Percentiles rank a stretch among this genome's conserved stretches.
These are phyloP conservation scores for Penicillium cataractarum DNA, from an alignment of 495 filamentous ascomycete species.

Conservation along the genomic window DNA sequence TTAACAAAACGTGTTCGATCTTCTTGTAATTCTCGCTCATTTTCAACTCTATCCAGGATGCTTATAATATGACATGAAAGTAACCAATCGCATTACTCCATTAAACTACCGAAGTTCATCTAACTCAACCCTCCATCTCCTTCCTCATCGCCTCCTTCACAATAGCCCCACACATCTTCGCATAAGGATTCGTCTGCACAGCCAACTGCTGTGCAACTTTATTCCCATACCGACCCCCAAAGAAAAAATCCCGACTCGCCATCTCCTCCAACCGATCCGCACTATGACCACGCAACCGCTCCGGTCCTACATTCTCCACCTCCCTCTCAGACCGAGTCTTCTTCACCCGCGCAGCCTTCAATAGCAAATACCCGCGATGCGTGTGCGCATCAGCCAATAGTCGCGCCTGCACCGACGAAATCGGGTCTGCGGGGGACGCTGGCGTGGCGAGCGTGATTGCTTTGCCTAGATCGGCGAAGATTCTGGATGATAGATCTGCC, in stretches of 20 bases:
- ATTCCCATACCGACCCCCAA: slow-evolving; percentile 78
- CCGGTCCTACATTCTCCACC: slow-evolving; percentile 23
- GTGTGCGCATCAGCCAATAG: slow-evolving; percentile 73
- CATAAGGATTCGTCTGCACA: slow-evolving; percentile 82
- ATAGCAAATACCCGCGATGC: slow-evolving; percentile 73
- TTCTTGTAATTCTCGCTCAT: too few relatives aligned
- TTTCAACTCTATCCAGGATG: neutral
- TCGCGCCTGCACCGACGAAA: slow-evolving; percentile 63
- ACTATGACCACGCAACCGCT: slow-evolving; percentile 44
- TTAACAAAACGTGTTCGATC: neutral
- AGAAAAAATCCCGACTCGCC: slow-evolving; percentile 72
- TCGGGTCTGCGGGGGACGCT: slow-evolving; percentile 42
- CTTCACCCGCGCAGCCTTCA: slow-evolving; percentile 60
- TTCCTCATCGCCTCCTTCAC: slow-evolving; percentile 83
- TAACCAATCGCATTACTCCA: neutral
- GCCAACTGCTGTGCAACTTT: slow-evolving; percentile 74
- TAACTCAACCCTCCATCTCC: slow-evolving; percentile 52
- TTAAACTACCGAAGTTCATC: neutral
- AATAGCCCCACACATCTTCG: slow-evolving; percentile 86
- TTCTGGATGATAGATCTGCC: slow-evolving; percentile 30
- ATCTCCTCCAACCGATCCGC: slow-evolving; percentile 67
- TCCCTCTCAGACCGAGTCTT: slow-evolving; percentile 9
- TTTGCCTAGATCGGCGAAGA: slow-evolving; percentile 63
- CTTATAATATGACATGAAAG: neutral
- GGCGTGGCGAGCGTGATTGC: slow-evolving; percentile 72